Evolutionary conservation across 352 stramenopile genomes (phyloP), one percentile per base, ranked within the genome.

Genomic region (Globisporangium paroecandrum): DNA sequence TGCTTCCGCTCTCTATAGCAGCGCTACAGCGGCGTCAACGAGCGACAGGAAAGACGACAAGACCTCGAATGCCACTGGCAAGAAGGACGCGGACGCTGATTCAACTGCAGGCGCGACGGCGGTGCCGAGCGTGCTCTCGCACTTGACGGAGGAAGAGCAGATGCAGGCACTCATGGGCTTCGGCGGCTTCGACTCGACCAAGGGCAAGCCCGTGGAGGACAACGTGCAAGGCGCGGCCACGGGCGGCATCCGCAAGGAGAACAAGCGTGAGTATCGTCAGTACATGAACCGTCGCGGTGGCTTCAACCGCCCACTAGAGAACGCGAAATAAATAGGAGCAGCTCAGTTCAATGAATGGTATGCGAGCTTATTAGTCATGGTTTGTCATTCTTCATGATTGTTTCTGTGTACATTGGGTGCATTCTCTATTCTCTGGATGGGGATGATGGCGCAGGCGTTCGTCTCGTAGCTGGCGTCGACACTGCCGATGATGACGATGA

Each of bases 231-330:
- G 83, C 22, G 83, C 90, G 0, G 95, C 95, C 1, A 71, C 77
- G 34, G 97, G 97, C 12, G 89, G 82, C 5, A 78, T 84, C 10
- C 80, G 85, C 49, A 97, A 95, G 56, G 96, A 97, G 68, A 97
- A 88, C 64, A 97, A 97, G 69, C 81, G 95, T 47, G 95, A 98
- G 73, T 99, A 99, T 82, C 81, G 97, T 27, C 95, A 99, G 77
- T 99, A 99, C 77, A 99, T 98, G 96, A 98, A 99, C 80, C 87
- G 96, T 62, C 96, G 97, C 73, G 93, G 93, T 51, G 95, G 96
- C 57, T 99, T 98, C 74, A 98, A 99, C 74, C 79, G 91, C 20
- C 90, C 92, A 25, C 79, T 99, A 22, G 94, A 98, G 72, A 96
- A 97, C 34, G 32, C 56, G n/a, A 66, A 69, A 53, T 70, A 64